Evolutionary conservation across 1,139 yeast genomes (phyloP).

Genomic region (Ogataea hybrid): DNA sequence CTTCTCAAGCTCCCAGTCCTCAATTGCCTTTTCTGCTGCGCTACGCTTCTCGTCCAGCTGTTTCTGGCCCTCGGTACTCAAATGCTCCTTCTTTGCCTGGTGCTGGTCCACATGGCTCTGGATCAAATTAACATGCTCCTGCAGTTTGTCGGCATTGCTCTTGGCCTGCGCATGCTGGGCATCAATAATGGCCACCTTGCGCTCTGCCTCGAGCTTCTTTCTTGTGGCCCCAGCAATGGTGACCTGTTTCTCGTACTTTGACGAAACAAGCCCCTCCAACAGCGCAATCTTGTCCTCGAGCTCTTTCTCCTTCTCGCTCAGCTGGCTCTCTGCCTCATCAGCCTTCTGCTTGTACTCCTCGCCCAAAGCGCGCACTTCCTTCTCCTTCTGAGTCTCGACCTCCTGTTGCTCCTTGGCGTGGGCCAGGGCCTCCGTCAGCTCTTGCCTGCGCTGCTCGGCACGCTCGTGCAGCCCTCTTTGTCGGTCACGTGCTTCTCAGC

Average conservation of each 20-base stretch:
- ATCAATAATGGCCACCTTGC: constrained; percentile 35
- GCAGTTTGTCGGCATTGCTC: constrained; percentile 39
- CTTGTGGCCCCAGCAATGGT: constrained; percentile 37
- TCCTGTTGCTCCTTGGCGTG: constrained; percentile 47
- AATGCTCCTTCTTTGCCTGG: constrained; percentile 41
- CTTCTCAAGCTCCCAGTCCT: constrained; percentile 47
- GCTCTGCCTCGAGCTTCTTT: constrained; percentile 43
- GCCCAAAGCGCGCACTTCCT: constrained; percentile 43
- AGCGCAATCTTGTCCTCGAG: constrained; percentile 30
- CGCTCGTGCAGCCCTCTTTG: constrained; percentile 44
- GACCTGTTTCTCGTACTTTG: constrained; percentile 42
- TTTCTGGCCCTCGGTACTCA: constrained; percentile 40
- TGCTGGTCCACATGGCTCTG: constrained; percentile 45
- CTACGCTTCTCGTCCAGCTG: constrained; percentile 38
- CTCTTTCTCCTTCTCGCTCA: constrained; percentile 40
- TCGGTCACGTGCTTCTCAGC: constrained; percentile 46
- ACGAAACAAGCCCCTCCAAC: constrained; percentile 39
- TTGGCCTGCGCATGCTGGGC: constrained; percentile 39
- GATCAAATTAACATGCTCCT: constrained; percentile 46
- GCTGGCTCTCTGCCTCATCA: constrained; percentile 44
- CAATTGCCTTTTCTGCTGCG: constrained; percentile 42
- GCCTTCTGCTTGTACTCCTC: constrained; percentile 42
- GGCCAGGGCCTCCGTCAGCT: constrained; percentile 49
- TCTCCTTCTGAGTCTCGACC: constrained; percentile 45
- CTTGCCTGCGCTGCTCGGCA: constrained; percentile 47